phyloP scores from a whole-genome alignment of 495 filamentous ascomycete species.

The Chaetomium tenue region DNA sequence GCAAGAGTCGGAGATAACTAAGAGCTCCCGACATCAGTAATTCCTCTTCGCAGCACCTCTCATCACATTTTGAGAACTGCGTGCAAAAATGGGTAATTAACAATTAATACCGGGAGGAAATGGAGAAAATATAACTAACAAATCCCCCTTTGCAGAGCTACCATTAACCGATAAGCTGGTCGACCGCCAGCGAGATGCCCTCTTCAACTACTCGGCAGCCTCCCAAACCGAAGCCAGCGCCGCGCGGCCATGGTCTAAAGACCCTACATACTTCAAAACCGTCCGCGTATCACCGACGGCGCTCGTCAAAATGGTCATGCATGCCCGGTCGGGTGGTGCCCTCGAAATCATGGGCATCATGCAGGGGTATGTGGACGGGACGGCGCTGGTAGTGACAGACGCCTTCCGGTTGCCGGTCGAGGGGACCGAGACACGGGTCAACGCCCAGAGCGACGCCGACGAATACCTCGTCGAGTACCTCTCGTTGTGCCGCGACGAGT shows the following conservation, averaged over 20 bases:
- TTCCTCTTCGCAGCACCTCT: background rate
- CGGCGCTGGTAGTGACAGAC: constrained; percentile 89
- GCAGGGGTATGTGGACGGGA: constrained; percentile 86
- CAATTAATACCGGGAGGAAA: background rate
- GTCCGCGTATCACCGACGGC: constrained; percentile 92
- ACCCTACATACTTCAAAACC: constrained; percentile 86
- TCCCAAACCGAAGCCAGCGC: constrained; percentile 60
- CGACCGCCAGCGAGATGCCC: constrained; percentile 81
- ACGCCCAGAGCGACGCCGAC: constrained; percentile 90
- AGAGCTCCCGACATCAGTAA: background rate
- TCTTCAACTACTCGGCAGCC: constrained; percentile 74
- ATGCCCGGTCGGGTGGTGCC: constrained; percentile 86
- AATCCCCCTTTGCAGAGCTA: constrained; percentile 59
- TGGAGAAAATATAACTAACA: constrained; percentile 10
- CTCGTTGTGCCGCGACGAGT: constrained; percentile 67
- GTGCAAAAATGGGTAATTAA: constrained; percentile 17
- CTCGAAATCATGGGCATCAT: constrained; percentile 98
- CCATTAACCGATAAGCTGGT: constrained; percentile 57
- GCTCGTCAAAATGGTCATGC: constrained; percentile 99
- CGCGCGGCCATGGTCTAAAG: constrained; percentile 69
- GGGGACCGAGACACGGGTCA: constrained; percentile 96
- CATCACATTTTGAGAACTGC: background rate
- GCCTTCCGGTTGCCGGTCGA: constrained; percentile 93
- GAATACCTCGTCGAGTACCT: constrained; percentile 94
- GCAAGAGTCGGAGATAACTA: background rate